Conservation (phyloP, 116 monocot genomes). For the Posidonia oceanica region DNA sequence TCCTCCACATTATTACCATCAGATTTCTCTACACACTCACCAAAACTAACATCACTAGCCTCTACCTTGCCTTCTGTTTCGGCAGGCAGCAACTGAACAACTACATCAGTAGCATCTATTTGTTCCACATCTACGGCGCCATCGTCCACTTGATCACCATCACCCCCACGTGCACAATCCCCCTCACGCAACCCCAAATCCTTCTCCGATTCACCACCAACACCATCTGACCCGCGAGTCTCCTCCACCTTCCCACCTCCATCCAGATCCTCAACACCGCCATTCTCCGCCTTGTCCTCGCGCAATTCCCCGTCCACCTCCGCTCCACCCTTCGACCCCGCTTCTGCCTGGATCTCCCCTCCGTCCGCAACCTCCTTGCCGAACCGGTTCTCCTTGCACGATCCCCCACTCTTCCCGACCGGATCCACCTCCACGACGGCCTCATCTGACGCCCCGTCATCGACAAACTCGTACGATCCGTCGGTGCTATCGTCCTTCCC, state of each 20-base stretch:
- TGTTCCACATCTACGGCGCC: neutral
- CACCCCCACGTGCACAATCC: neutral
- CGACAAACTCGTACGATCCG: slow-evolving; percentile 7
- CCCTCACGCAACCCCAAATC: neutral
- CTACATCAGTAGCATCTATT: neutral
- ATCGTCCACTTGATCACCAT: neutral
- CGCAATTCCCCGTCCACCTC: neutral
- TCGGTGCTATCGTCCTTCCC: slow-evolving; percentile 6
- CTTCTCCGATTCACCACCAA: neutral
- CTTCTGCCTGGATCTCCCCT: neutral
- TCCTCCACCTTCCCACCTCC: slow-evolving; percentile 1
- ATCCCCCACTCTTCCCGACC: neutral
- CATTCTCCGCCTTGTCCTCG: neutral
- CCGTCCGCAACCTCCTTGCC: neutral
- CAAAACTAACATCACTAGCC: neutral
- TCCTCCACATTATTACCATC: neutral
- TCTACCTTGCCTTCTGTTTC: neutral
- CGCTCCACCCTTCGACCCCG: neutral
- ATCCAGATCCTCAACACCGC: neutral
- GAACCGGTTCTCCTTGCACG: neutral
- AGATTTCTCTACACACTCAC: neutral
- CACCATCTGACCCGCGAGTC: neutral
- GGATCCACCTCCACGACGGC: neutral
- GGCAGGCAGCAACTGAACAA: neutral
- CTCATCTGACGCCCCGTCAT: neutral